A percentile compares a stretch with the other conserved stretches of the same genome.
Conservation (phyloP, 108 stramenopile species). For the Licmophora abbreviata region DNA sequence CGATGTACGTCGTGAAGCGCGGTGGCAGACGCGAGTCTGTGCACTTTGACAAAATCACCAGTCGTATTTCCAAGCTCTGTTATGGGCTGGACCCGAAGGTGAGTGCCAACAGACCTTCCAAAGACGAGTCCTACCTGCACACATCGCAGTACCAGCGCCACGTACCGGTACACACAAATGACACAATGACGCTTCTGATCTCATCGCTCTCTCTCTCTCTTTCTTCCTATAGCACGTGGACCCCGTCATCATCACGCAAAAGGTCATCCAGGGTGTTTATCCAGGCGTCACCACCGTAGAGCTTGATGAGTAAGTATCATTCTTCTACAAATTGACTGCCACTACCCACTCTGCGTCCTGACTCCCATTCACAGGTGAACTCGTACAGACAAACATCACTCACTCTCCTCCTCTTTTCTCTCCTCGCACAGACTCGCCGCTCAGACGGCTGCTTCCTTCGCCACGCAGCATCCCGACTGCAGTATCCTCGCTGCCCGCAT, state of each 20-base stretch:
- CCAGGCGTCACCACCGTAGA: conserved; percentile 95
- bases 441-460: conserved; percentile 97
- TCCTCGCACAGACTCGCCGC: conserved; percentile 75
- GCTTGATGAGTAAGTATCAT: conserved; percentile 83
- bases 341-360: not conserved
- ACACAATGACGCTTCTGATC: not conserved
- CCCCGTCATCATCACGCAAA: conserved; percentile 90
- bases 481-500: conserved; percentile 96
- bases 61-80: conserved; percentile 93
- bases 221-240: conserved; percentile 66
- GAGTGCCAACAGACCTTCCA: conserved; percentile 10
- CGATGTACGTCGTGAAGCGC: conserved; percentile 94
- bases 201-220: not conserved
- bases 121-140: too few species aligned
- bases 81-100: conserved; percentile 93
- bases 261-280: conserved; percentile 99
- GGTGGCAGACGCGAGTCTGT: conserved; percentile 89
- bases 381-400: too few species aligned
- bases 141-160: too few species aligned
- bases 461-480: conserved; percentile 98
- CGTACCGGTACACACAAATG: not conserved
- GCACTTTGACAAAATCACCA: conserved; percentile 98
- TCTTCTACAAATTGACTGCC: not conserved
- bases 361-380: not conserved
- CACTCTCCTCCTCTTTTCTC: not conserved